phyloP scores from a whole-genome alignment of 2,329 filamentous ascomycete species.

The Aspergillus ochraceoroseus region DNA sequence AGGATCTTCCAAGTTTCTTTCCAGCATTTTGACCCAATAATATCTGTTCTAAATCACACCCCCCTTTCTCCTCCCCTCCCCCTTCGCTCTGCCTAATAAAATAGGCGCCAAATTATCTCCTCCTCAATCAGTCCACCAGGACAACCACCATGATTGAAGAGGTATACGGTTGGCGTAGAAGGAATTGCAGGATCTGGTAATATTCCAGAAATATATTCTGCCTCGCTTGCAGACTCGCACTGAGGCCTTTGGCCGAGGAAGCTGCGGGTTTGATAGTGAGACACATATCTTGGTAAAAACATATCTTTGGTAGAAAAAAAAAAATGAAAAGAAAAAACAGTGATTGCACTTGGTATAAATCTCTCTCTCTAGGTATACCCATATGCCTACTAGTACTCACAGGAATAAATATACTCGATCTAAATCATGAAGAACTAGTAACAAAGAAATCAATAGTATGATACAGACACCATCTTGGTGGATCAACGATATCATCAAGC shows the following conservation, averaged over 20 bases:
- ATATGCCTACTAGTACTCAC: too few species aligned
- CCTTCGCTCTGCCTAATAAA: background rate
- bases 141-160: constrained; percentile 60
- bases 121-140: constrained; percentile 49
- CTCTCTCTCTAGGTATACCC: too few species aligned
- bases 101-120: constrained; percentile 78
- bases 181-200: constrained; percentile 44
- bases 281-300: constrained; percentile 28
- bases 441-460: constrained; percentile 1
- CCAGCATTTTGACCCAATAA: background rate
- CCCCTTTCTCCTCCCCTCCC: background rate
- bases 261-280: constrained; percentile 43
- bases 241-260: constrained; percentile 31
- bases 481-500: constrained; percentile 12
- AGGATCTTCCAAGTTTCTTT: too few species aligned
- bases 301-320: too few species aligned
- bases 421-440: background rate
- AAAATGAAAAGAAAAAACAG: too few species aligned
- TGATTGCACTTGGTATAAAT: too few species aligned
- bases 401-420: too few species aligned
- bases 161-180: constrained; percentile 94
- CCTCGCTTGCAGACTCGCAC: constrained; percentile 43
- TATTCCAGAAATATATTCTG: constrained; percentile 22
- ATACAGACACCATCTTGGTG: constrained; percentile 4
- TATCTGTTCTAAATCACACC: background rate